Evolutionary conservation across 1,284 basidiomycete genomes (phyloP).

Genomic region (Leccinum pallidistipes): DNA sequence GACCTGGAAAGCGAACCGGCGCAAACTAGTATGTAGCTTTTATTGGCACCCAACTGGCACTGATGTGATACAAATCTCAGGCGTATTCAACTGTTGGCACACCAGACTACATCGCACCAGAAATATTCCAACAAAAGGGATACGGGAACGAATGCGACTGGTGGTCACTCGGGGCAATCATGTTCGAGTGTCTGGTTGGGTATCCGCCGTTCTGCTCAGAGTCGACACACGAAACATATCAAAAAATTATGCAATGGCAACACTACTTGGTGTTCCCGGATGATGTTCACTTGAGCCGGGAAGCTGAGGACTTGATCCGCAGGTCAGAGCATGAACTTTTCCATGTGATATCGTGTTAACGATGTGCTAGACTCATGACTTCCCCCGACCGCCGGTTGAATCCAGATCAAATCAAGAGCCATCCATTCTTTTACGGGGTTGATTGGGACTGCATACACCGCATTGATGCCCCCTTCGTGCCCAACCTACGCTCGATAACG

Average conservation of each 20-base stretch:
- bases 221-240: constrained; percentile 98
- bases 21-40: constrained; percentile 73
- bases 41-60: not conserved
- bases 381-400: constrained; percentile 80
- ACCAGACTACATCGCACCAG: constrained; percentile 98
- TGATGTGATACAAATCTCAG: constrained; percentile 38
- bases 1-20: constrained; percentile 98
- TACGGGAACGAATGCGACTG: constrained; percentile 98
- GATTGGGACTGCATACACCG: constrained; percentile 89
- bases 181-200: constrained; percentile 97
- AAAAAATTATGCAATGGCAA: constrained; percentile 97
- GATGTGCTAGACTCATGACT: constrained; percentile 69
- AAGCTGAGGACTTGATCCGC: constrained; percentile 90
- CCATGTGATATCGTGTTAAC: constrained; percentile 7
- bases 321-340: constrained; percentile 46
- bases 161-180: constrained; percentile 98
- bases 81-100: constrained; percentile 99
- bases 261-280: constrained; percentile 90
- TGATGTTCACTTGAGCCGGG: constrained; percentile 91
- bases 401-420: constrained; percentile 89
- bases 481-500: constrained; percentile 87
- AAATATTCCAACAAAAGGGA: constrained; percentile 96
- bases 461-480: constrained; percentile 96
- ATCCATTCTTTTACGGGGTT: constrained; percentile 97
- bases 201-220: constrained; percentile 99